These are phyloP conservation scores for Gastrolobium villosum DNA, from an alignment of 306 rosid genomes.

Conservation along the genomic window DNA sequence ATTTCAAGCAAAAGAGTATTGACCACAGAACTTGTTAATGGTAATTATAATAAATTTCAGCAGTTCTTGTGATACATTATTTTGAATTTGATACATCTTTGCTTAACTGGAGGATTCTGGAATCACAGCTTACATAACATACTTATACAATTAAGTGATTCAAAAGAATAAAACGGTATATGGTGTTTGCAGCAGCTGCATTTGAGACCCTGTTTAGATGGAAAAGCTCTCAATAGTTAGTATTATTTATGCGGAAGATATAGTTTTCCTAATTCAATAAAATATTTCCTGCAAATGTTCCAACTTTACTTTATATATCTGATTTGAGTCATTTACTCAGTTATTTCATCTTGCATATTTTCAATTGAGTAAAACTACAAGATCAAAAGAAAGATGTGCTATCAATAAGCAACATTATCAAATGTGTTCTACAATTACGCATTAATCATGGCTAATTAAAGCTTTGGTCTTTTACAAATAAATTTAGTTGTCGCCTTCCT, in stretches of 20 bases:
- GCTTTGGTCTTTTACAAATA: neutral
- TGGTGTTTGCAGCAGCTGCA: constrained; percentile 21
- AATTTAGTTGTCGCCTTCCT: neutral
- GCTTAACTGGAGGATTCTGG: constrained; percentile 33
- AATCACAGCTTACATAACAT: constrained; percentile 21
- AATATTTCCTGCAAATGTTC: constrained; percentile 19
- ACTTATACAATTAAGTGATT: neutral
- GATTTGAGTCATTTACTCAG: constrained; percentile 5
- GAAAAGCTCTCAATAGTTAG: constrained; percentile 11
- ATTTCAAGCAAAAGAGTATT: constrained; percentile 83
- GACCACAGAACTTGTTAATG: constrained; percentile 84
- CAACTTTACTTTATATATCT: constrained; percentile 12
- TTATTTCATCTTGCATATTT: constrained; percentile 21
- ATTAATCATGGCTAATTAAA: constrained; percentile 11
- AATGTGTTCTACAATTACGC: neutral
- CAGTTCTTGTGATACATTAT: constrained; percentile 33
- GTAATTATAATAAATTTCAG: constrained; percentile 50
- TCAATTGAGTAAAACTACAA: neutral
- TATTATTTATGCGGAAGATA: constrained; percentile 3
- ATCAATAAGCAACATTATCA: neutral
- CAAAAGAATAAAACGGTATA: constrained; percentile 22
- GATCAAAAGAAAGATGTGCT: neutral
- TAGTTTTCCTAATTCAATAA: constrained; percentile 20
- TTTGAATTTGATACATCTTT: constrained; percentile 41
- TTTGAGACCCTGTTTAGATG: constrained; percentile 15